phyloP scores from a whole-genome alignment of 2,329 filamentous ascomycete species.

The Corinectria fuckeliana region DNA sequence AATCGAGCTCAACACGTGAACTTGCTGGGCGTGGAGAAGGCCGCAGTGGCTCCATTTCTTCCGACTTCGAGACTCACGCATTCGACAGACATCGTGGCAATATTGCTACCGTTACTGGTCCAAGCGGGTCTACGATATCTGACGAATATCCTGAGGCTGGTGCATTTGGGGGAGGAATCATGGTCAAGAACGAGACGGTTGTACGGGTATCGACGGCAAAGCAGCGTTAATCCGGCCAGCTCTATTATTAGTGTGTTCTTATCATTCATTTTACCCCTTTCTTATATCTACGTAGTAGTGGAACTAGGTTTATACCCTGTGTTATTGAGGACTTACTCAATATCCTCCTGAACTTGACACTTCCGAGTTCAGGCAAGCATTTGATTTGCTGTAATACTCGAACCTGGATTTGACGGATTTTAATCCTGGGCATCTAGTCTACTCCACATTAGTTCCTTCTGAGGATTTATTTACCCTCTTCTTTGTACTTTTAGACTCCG shows the following conservation, averaged over 20 bases:
- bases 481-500: background rate
- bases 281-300: no score
- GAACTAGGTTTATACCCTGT: no score
- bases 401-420: no score
- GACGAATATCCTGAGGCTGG: background rate
- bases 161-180: slow-evolving; percentile 24
- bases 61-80: slow-evolving; percentile 32
- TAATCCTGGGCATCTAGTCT: background rate
- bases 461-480: background rate
- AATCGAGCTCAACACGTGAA: slow-evolving; percentile 32
- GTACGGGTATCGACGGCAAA: slow-evolving; percentile 2
- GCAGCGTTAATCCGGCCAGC: background rate
- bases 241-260: no score
- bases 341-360: background rate
- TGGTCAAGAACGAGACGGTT: slow-evolving; percentile 35
- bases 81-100: slow-evolving; percentile 27
- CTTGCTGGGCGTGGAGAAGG: slow-evolving; percentile 22
- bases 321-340: background rate
- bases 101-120: slow-evolving; percentile 20
- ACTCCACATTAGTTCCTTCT: background rate
- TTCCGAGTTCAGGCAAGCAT: background rate
- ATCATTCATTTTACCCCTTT: no score
- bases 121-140: background rate
- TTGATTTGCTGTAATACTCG: background rate
- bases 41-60: slow-evolving; percentile 3